Base-by-base conservation (phyloP, 495 filamentous ascomycete species). In the Penicillium paxilli region DNA sequence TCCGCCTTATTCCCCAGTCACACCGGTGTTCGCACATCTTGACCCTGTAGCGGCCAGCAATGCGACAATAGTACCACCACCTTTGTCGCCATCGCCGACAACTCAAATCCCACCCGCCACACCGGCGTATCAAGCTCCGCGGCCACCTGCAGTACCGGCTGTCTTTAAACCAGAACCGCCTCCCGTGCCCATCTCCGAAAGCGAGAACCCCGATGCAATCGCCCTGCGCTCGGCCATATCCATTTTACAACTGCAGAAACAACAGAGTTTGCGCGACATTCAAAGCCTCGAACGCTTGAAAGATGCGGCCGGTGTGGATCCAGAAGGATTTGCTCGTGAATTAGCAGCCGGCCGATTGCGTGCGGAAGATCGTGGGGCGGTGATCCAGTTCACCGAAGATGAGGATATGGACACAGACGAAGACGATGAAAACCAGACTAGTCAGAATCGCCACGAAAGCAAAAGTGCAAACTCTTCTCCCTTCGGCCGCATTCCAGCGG, bases 161-260 rank as follows among this genome's bases (percentile, higher is more conserved):
- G 61, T 64, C 28, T 71, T 74, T 40, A 71, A 65, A 22, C 63
- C 72, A 0, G 67, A 74, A 46, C 88, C 88, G 0, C 69, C 77
- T 0, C 73, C 86, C 1, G 75, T 83, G 11, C 86, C 90, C 10
- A 85, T 96, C 60, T 82, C 83, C 50, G 87, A 91, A 66, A 86
- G 85, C 57, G 77, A 83, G 44, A 95, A 95, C 60, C 83, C 90
- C 4, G 92, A 96, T 74, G 90, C 85, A 1, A 86, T 95, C 20
- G 92, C 92, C 3, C 76, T 96, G 23, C 83, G 85, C 32, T 85
- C 86, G 19, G 87, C 91, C 3, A 88, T 96, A 58, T 83, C 86
- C 3, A 85, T 95, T 41, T 75, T 96, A 26, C 89, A 93, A 72
- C 72, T 94, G 40, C 92, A 96, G 71, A 87, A 86, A 42, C 80